These are phyloP conservation scores for Chalara sp. DNA, from an alignment of 2,329 filamentous ascomycete species.

Conservation along the genomic window DNA sequence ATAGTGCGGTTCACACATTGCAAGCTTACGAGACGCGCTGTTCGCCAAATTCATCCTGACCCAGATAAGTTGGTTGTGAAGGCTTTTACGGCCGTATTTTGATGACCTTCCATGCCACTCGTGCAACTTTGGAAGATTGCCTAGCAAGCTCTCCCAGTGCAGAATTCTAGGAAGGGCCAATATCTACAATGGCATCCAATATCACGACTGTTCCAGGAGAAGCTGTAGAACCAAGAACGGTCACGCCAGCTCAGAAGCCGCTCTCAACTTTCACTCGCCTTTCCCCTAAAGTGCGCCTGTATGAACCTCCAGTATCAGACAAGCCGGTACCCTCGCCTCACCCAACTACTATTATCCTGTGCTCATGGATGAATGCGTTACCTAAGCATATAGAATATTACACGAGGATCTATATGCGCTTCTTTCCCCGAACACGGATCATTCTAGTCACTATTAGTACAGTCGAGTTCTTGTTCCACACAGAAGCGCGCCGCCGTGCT, in stretches of 20 bases:
- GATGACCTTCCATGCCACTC: too few relatives aligned
- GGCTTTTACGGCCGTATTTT: too few relatives aligned
- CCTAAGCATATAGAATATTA: slow-evolving; percentile 52
- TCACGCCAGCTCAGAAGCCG: slow-evolving; percentile 10
- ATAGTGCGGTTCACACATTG: too few relatives aligned
- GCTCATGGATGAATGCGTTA: slow-evolving; percentile 50
- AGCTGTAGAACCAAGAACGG: too few relatives aligned
- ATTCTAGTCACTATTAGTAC: slow-evolving; percentile 43
- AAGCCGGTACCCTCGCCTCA: background rate
- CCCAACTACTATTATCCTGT: slow-evolving; percentile 40
- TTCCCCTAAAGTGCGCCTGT: slow-evolving; percentile 15
- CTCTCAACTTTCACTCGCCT: slow-evolving; percentile 18
- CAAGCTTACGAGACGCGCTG: too few relatives aligned
- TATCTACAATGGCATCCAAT: too few relatives aligned
- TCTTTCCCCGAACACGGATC: slow-evolving; percentile 44
- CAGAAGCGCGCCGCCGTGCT: slow-evolving; percentile 13
- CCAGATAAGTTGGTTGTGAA: too few relatives aligned
- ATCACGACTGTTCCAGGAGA: too few relatives aligned
- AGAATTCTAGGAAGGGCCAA: too few relatives aligned
- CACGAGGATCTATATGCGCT: slow-evolving; percentile 40
- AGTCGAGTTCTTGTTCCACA: slow-evolving; percentile 36
- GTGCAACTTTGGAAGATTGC: too few relatives aligned
- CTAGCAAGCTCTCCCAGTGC: too few relatives aligned
- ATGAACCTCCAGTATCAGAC: slow-evolving; percentile 9
- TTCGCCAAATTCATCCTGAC: too few relatives aligned